phyloP scores from a whole-genome alignment of 208 protist genomes.

The Trichomonas vaginalis region DNA sequence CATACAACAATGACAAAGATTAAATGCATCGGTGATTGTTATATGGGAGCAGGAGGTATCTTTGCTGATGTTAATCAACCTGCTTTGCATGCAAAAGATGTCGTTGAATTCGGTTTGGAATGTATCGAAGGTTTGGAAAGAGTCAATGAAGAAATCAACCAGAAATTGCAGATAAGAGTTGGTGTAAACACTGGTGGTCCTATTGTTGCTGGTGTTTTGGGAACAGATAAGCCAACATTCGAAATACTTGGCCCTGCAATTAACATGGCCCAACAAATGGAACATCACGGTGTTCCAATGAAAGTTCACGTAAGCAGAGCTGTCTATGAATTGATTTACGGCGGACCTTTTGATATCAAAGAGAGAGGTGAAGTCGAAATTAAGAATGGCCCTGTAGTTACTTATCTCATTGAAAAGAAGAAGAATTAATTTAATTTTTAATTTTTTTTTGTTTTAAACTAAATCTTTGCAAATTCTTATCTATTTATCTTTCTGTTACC shows the following conservation, averaged over 20 bases:
- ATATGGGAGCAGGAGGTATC: background rate
- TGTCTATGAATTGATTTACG: background rate
- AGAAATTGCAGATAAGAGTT: background rate
- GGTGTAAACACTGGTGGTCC: background rate
- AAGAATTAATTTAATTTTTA: too few relatives aligned
- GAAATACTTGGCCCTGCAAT: background rate
- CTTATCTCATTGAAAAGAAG: background rate
- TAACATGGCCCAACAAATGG: background rate
- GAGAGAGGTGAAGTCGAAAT: background rate
- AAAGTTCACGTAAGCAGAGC: background rate
- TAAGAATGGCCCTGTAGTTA: background rate
- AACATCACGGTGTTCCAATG: background rate
- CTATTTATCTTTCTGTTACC: too few relatives aligned
- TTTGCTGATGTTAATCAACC: background rate
- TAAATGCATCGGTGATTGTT: background rate
- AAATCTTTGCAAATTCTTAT: too few relatives aligned
- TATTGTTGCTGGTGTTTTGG: background rate
- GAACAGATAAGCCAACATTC: background rate
- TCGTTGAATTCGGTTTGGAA: background rate
- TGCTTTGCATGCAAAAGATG: background rate
- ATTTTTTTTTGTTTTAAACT: too few relatives aligned
- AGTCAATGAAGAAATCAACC: background rate
- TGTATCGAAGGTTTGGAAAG: background rate
- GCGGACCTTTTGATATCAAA: background rate
- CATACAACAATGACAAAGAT: background rate